Evolutionary conservation across 2,329 filamentous ascomycete genomes (phyloP).

Genomic region (Cytospora paraplurivora): DNA sequence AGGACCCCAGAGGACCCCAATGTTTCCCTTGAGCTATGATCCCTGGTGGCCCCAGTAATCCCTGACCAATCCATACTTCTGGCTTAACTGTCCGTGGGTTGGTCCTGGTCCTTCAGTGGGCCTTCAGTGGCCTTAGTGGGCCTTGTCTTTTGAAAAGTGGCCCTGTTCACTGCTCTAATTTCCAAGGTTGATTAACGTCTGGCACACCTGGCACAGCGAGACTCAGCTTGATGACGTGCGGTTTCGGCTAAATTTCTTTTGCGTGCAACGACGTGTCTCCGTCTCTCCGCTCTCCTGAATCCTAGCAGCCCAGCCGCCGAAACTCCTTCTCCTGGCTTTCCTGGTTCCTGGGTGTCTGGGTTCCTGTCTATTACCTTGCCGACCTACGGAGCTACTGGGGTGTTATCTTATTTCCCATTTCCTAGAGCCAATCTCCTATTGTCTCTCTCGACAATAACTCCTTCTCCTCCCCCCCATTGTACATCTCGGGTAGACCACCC

Average conservation of each 20-base stretch:
- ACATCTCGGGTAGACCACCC: neutral
- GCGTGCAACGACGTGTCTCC: neutral
- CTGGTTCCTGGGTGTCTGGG: too few relatives aligned
- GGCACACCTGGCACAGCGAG: conserved; percentile 24
- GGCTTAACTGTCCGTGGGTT: neutral
- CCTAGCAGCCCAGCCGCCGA: too few relatives aligned
- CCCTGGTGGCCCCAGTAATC: neutral
- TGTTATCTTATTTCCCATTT: neutral
- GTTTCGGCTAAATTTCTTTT: conserved; percentile 26
- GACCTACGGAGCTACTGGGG: too few relatives aligned
- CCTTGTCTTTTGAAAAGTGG: neutral
- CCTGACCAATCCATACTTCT: neutral
- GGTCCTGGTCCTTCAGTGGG: neutral
- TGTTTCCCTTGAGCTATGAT: neutral
- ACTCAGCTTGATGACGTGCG: conserved; percentile 27
- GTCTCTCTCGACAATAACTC: neutral
- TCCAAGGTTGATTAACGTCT: conserved; percentile 19
- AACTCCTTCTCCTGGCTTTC: neutral
- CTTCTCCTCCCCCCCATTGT: neutral
- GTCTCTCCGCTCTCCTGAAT: neutral
- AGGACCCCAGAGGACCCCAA: too few relatives aligned
- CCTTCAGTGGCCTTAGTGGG: too few relatives aligned
- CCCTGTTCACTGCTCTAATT: conserved; percentile 13
- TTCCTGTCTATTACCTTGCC: neutral
- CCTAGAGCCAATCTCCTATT: neutral